These are phyloP conservation scores for Aspergillus persii DNA, from an alignment of 2,329 filamentous ascomycete species.

Conservation along the genomic window DNA sequence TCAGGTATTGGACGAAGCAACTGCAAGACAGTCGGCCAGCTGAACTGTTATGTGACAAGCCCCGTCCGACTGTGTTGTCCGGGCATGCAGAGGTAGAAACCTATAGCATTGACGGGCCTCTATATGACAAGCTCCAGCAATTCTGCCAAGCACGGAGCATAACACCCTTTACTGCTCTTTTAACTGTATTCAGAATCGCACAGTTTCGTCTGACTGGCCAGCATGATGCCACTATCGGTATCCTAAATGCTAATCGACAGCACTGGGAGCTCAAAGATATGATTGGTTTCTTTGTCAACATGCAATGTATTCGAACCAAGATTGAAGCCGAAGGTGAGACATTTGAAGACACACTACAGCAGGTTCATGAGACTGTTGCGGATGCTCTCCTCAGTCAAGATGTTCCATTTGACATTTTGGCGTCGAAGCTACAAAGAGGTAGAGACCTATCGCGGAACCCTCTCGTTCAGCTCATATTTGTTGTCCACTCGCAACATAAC, in stretches of 20 bases:
- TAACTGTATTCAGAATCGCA: slow-evolving; percentile 3
- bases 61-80: neutral
- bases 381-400: neutral
- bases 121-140: too few relatives aligned
- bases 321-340: neutral
- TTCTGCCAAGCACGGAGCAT: neutral
- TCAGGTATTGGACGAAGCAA: slow-evolving; percentile 3
- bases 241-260: neutral
- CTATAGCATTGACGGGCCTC: neutral
- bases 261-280: slow-evolving; percentile 1
- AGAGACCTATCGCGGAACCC: slow-evolving; percentile 3
- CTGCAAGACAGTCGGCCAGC: slow-evolving; percentile 5
- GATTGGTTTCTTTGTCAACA: slow-evolving; percentile 8
- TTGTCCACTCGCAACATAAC: neutral
- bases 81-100: neutral
- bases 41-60: slow-evolving; percentile 3
- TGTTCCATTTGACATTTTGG: slow-evolving; percentile 6
- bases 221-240: slow-evolving; percentile 6
- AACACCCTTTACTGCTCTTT: slow-evolving; percentile 5
- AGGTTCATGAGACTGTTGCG: too few relatives aligned
- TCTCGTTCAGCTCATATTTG: slow-evolving; percentile 5
- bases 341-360: too few relatives aligned
- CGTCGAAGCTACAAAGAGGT: too few relatives aligned
- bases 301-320: slow-evolving; percentile 6
- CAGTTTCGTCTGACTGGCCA: slow-evolving; percentile 7